phyloP scores from a whole-genome alignment of 768 basidiomycete species.

The Guyanaporus albipodus region DNA sequence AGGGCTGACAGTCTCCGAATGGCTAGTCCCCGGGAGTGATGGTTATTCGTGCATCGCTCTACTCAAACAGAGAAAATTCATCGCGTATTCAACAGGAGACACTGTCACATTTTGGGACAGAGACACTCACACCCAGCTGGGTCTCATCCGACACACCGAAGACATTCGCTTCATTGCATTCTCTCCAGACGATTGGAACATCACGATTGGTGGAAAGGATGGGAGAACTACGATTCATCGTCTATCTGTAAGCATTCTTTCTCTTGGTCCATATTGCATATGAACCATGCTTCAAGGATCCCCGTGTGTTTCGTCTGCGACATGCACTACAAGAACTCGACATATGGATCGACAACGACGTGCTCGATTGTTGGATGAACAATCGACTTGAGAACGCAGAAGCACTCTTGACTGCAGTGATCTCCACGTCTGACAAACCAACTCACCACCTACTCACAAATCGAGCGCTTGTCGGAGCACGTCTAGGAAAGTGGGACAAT shows the following conservation, averaged over 20 bases:
- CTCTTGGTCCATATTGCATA: not conserved
- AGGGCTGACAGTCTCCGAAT: too few relatives aligned
- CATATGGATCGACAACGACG: not conserved
- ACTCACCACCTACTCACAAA: not conserved
- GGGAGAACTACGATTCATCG: not conserved
- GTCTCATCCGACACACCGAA: not conserved
- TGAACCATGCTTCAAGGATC: too few relatives aligned
- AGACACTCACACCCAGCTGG: not conserved
- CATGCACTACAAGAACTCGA: not conserved
- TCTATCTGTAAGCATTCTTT: not conserved
- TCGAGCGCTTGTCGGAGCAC: conserved; percentile 3
- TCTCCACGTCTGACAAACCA: not conserved
- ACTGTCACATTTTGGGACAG: not conserved
- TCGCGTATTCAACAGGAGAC: not conserved
- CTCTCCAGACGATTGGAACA: not conserved
- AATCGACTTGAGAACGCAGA: not conserved
- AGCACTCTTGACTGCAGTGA: not conserved
- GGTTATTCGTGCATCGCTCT: not conserved
- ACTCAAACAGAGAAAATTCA: not conserved
- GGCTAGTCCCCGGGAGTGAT: not conserved
- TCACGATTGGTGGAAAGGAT: not conserved
- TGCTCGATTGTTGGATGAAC: not conserved
- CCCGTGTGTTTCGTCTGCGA: too few relatives aligned
- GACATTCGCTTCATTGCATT: not conserved
- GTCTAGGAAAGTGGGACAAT: not conserved